Evolutionary conservation across 2,329 filamentous ascomycete genomes (phyloP), one percentile per base, ranked within the genome.

Genomic region (Gnomoniopsis sp.): DNA sequence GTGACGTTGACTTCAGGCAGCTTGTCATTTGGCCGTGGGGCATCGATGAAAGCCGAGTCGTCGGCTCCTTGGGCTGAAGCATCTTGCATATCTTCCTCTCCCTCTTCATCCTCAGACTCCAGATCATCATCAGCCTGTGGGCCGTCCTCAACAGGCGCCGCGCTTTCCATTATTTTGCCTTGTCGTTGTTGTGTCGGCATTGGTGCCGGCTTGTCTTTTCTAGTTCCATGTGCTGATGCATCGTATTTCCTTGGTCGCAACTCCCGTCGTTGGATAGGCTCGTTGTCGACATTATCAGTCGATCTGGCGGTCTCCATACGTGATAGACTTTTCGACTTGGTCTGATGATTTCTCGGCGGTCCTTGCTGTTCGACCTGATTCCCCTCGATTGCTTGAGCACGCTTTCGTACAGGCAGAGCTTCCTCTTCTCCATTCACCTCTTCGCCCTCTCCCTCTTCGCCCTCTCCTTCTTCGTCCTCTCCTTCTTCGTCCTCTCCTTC

Each of bases 41-140:
- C 30, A 30, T 61, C 56, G 43, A 59, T 49, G 38, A 53, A 61
- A 17, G 36, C 53, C 14, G 46, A 22, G 3, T 61, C 53, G 15
- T 59, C 57, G 17, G 36, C 43, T 23, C 26, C 14, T 34, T 38
- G 6, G 17, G 12, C 14, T n/a, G 23, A n/a, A n/a, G 19, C n/a
- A 14, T 50, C 49, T 41, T 11, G 43, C 22, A 14, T 17, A 15
- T 43, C 50, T 3, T 57, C 55, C 2, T 19, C 33, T 8, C 47
- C 53, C n/a, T 19, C 33, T 8, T 48, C 47, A 11, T 43, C 49
- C 17, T 59, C 44, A 41, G 44, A 19, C 30, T 23, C 26, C 3
- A 51, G 14, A 8, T 38, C 22, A 11, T 4, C 49, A 21, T 53
- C 4, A 8, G 21, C n/a, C 11, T 30, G 33, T 26, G 44, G 11